Base-by-base conservation (phyloP, 768 basidiomycete species). In the Russula foetens region DNA sequence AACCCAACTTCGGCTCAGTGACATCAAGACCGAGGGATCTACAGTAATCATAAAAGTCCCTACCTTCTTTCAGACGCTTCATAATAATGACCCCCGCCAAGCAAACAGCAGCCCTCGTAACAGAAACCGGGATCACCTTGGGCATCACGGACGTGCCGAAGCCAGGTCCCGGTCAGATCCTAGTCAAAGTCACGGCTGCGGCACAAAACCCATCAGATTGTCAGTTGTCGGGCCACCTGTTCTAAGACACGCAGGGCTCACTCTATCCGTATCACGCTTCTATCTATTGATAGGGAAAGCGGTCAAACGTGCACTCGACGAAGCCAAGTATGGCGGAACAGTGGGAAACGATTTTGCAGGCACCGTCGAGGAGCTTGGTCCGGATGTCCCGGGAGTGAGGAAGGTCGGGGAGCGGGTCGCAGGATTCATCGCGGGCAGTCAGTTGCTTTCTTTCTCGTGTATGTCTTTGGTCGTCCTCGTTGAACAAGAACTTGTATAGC, bases 321-420 rank as follows among this genome's bases (percentile, higher is more conserved):
- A 35, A 0, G 19, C 26, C 21, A 35, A 39, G 47, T 58, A 53
- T 21, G 64, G 61, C 17, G 53, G 26, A 23, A 50, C 59, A 7
- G 9, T 56, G 14, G 64, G 66, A 11, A 45, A 47, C n/a, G 66
- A 67, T 58, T 65, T 56, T 31, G 56, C 64, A 14, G 64, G 66
- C 21, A 50, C 47, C 1, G 64, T 67, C 11, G 61, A 57, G 29
- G 60, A 62, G 43, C 46, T 67, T 28, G 64, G 66, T 4, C 50
- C 60, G 4, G 60, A 58, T 31, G 61, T 66, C 31, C 62, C 57
- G 1, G 57, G 64, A 5, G 50, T 57, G 29, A 50, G 66, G 47
- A 47, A 33, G 9, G 33, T 66, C 15, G 66, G 65, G n/a, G 62
- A 67, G 59, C 62, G 56, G 3, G 56, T 67, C 35, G 65, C 57